A percentile compares a stretch with the other conserved stretches of the same genome.
phyloP scores from a whole-genome alignment of 352 stramenopile species.

The Pythium rhizo-oryzae region DNA sequence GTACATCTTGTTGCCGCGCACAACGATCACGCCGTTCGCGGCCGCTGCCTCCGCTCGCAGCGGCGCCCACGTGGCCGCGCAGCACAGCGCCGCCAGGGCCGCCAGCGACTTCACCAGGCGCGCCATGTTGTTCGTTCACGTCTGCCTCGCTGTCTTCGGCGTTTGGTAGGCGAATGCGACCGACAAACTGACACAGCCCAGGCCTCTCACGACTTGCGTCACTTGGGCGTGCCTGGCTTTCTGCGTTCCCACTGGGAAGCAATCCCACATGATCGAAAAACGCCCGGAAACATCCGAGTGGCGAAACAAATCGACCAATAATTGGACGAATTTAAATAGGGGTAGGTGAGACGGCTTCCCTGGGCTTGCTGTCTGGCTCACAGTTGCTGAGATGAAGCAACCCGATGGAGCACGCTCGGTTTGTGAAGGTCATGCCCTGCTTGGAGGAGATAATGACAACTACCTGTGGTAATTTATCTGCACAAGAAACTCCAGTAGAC shows the following conservation, averaged over 20 bases:
- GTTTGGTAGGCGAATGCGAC: not conserved
- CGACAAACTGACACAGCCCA: constrained; percentile 2
- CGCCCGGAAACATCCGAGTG: constrained; percentile 12
- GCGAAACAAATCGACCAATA: not conserved
- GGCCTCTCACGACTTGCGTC: not conserved
- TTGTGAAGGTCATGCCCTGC: not conserved
- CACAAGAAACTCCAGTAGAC: too few relatives aligned
- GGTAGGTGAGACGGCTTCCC: not conserved
- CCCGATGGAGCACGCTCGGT: not conserved
- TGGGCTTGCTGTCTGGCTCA: not conserved
- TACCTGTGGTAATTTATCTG: not conserved
- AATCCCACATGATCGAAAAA: constrained; percentile 13
- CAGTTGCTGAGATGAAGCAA: not conserved
- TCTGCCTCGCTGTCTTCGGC: not conserved
- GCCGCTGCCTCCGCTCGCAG: not conserved
- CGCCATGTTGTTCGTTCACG: constrained; percentile 6
- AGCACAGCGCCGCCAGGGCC: constrained; percentile 15
- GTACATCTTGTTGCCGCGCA: constrained; percentile 90
- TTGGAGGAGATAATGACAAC: too few relatives aligned
- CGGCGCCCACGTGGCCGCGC: constrained; percentile 11
- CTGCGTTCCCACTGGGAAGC: not conserved
- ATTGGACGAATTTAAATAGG: not conserved
- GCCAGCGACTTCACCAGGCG: constrained; percentile 20
- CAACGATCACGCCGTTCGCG: constrained; percentile 43
- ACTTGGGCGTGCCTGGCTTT: constrained; percentile 13